Evolutionary conservation across 73 alveolate species (phyloP), one percentile per base, ranked within the genome.

Genomic region (Stentor roeselii): DNA sequence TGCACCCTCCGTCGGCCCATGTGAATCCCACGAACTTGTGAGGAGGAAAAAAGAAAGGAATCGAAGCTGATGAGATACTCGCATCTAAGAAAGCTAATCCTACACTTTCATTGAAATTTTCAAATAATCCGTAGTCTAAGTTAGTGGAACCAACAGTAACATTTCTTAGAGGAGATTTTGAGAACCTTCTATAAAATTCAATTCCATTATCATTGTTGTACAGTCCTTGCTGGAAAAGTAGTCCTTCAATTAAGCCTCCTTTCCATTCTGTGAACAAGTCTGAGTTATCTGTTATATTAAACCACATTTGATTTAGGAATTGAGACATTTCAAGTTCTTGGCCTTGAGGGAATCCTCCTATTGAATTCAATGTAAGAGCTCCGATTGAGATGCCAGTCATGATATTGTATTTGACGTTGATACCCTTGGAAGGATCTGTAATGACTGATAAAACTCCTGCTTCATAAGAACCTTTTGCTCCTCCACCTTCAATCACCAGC

Each of bases 401-500:
- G 21, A 90, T 93, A 75, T 90, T 92, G 59, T 78, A 90, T 58
- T 58, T n/a, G 58, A 39, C 83, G 3, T 83, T 84, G 6, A 74
- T 88, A 1, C 41, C 75, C n/a, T 61, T 41, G 1, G 6, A 32
- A 75, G 83, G 82, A 59, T 85, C 82, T 30, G n/a, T n/a, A n/a
- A n/a, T n/a, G n/a, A n/a, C n/a, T n/a, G n/a, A n/a, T n/a, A n/a
- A n/a, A n/a, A n/a, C n/a, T n/a, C n/a, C n/a, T n/a, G n/a, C n/a
- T n/a, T n/a, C n/a, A n/a, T n/a, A n/a, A n/a, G 84, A 75, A 30
- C 89, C 90, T n/a, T 36, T n/a, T 74, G 87, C 39, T 31, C 59
- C 89, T 3, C 96, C 93, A 39, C 89, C 93, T 60, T 90, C 88
- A 80, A 83, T 87, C 59, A 92, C 91, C n/a, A n/a, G n/a, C 0